Base-by-base conservation (phyloP, 352 stramenopile genomes). In the Phytophthora niederhauseri region DNA sequence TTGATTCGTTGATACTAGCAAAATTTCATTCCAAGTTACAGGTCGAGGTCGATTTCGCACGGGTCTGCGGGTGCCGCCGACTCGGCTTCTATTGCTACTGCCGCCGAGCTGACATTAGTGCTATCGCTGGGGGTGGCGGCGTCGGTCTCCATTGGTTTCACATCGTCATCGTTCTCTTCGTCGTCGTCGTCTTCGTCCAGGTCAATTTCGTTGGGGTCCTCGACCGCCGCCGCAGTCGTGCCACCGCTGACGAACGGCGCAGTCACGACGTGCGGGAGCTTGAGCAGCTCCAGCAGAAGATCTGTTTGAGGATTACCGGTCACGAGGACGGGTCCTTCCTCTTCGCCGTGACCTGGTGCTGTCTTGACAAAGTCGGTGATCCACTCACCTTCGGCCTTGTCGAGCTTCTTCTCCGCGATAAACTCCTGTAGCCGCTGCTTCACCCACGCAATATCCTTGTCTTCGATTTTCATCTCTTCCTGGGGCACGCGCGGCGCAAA, bases 241-340 rank as follows among this genome's bases (percentile, higher is more conserved):
- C n/a, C 43, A 11, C 55, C 69, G 3, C 55, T 26, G 45, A 74
- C 57, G 70, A 91, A 99, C n/a, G 97, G 95, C 19, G 95, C 81
- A 12, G 97, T 99, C 8, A 98, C 82, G 20, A 95, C 85, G 68
- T 99, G 97, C n/a, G 85, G 81, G 20, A 99, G 76, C 66, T 97
- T 94, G 34, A 99, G 78, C 50, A 98, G 73, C 53, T 92, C 76
- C 55, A 99, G 70, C 28, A 99, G 79, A 57, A 89, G 56, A 72
- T 99, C 97, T 1, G 97, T 99, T 70, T 99, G 97, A 6, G 95
- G 97, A 65, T 99, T 99, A 2, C 97, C 96, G 58, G 75, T 64
- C 41, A 75, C 65, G 30, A 73, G 53, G 9, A 61, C 54, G 5
- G 73, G 61, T 9, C 51, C 69, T 50, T 72, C 73, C 24, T 82